Evolutionary conservation across 1,284 basidiomycete genomes (phyloP).

Genomic region (Vanrija pseudolonga): DNA sequence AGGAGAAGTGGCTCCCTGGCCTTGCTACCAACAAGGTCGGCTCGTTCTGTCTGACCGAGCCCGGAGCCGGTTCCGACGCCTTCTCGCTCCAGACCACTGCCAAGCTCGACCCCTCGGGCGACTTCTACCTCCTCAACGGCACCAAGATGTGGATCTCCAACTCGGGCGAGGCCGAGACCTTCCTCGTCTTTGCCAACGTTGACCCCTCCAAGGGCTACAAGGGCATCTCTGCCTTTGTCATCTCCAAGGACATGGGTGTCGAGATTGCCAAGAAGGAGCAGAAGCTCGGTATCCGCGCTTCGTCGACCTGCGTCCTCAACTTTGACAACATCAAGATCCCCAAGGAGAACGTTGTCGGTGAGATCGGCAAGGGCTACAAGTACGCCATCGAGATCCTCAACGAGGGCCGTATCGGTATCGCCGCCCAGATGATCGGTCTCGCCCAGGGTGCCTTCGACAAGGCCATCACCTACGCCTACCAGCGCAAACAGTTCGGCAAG

Average conservation of each 20-base stretch:
- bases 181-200: conserved; percentile 85
- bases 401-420: conserved; percentile 96
- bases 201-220: conserved; percentile 97
- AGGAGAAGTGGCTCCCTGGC: conserved; percentile 83
- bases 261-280: conserved; percentile 98
- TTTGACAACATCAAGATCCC: conserved; percentile 95
- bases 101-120: conserved; percentile 60
- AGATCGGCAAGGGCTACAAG: conserved; percentile 87
- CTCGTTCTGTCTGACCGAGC: conserved; percentile 93
- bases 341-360: conserved; percentile 85
- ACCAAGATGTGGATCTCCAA: conserved; percentile 99
- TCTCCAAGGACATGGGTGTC: conserved; percentile 94
- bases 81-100: conserved; percentile 94
- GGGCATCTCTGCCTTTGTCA: conserved; percentile 96
- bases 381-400: conserved; percentile 97
- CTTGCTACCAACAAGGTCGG: conserved; percentile 79
- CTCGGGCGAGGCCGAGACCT: conserved; percentile 88
- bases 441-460: conserved; percentile 96
- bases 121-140: conserved; percentile 30
- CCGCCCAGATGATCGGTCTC: conserved; percentile 93
- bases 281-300: conserved; percentile 94
- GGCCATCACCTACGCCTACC: conserved; percentile 85
- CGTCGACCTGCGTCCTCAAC: conserved; percentile 93
- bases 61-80: conserved; percentile 90
- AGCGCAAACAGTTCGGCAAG: conserved; percentile 81